Conservation (phyloP, 352 stramenopile genomes). For the Phytophthora pini region DNA sequence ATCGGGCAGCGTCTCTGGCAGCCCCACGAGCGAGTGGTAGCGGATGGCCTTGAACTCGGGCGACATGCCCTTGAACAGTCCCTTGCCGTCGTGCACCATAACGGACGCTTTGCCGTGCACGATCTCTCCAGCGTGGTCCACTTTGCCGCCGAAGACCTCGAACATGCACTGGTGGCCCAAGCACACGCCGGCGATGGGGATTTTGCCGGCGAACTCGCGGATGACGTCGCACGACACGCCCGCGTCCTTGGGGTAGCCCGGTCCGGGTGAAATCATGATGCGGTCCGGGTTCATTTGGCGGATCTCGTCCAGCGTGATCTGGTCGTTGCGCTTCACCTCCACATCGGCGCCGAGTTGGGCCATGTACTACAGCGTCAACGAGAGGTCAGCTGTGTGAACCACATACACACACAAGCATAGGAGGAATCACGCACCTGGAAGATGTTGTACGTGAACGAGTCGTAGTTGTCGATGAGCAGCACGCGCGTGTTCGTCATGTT, state of each 20-base stretch:
- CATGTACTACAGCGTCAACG: constrained; percentile 66
- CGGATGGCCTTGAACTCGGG: constrained; percentile 84
- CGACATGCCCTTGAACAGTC: constrained; percentile 84
- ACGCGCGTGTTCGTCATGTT: constrained; percentile 71
- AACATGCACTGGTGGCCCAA: constrained; percentile 89
- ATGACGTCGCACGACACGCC: constrained; percentile 88
- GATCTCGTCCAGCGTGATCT: constrained; percentile 87
- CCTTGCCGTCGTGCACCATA: constrained; percentile 87
- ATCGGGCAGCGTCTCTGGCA: constrained; percentile 81
- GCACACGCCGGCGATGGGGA: constrained; percentile 88
- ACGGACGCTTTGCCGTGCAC: constrained; percentile 88
- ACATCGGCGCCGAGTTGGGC: constrained; percentile 82
- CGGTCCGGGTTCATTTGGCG: constrained; percentile 74
- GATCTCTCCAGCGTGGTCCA: constrained; percentile 88
- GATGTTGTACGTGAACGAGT: constrained; percentile 93
- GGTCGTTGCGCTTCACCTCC: constrained; percentile 84
- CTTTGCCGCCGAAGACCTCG: constrained; percentile 87
- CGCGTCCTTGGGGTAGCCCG: constrained; percentile 82
- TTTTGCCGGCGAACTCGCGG: constrained; percentile 77
- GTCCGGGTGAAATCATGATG: constrained; percentile 90
- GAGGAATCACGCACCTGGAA: constrained; percentile 60
- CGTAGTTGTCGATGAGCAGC: constrained; percentile 91
- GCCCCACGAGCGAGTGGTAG: constrained; percentile 88
- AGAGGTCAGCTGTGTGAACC: background rate
- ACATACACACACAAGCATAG: background rate